Conservation (phyloP, 352 stramenopile genomes). For the Globisporangium sylvaticum region DNA sequence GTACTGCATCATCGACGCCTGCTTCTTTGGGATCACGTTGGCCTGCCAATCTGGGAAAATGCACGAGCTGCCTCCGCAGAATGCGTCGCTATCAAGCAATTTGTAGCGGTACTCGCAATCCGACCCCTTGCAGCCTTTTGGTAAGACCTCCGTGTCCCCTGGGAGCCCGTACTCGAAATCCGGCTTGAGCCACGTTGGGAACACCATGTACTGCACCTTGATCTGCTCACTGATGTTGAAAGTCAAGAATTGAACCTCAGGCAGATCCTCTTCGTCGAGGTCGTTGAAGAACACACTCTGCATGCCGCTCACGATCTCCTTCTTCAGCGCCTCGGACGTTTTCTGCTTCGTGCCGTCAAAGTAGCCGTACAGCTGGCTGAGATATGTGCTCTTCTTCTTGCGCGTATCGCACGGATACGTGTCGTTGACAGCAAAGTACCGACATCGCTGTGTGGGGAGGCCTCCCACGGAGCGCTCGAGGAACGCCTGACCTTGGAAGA, state of each 20-base stretch:
- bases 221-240: slow-evolving; percentile 19
- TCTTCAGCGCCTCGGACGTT: background rate
- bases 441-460: slow-evolving; percentile 11
- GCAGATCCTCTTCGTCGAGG: slow-evolving; percentile 1
- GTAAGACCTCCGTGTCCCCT: slow-evolving; percentile 2
- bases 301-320: slow-evolving; percentile 9
- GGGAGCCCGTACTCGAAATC: slow-evolving; percentile 14
- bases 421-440: slow-evolving; percentile 1
- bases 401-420: background rate
- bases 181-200: slow-evolving; percentile 9
- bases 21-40: slow-evolving; percentile 15
- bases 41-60: slow-evolving; percentile 19
- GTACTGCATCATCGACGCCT: slow-evolving; percentile 20
- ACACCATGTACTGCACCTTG: slow-evolving; percentile 13
- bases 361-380: slow-evolving; percentile 19
- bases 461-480: slow-evolving; percentile 18
- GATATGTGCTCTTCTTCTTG: background rate
- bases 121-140: slow-evolving; percentile 5
- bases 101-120: slow-evolving; percentile 17
- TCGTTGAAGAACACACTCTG: slow-evolving; percentile 13
- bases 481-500: slow-evolving; percentile 26
- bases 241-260: background rate
- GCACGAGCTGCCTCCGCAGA: slow-evolving; percentile 14
- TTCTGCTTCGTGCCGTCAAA: slow-evolving; percentile 19
- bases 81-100: slow-evolving; percentile 10